Base-by-base conservation (phyloP, 2,329 filamentous ascomycete species). In the Bipolaris victoriae region DNA sequence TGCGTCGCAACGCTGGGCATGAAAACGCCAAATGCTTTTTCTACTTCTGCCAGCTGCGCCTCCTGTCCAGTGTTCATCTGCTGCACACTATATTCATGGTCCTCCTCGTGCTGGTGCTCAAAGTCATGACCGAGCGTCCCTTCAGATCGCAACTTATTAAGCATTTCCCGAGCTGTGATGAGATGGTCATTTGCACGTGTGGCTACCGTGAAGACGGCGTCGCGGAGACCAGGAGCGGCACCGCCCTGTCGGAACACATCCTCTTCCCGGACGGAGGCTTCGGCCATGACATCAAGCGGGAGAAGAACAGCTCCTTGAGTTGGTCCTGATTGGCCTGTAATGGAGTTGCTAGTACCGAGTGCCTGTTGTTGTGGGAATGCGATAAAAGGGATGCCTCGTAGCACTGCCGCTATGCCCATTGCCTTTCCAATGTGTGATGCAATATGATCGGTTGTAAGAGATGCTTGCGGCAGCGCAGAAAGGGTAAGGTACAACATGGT, bases 401-500 rank as follows among this genome's bases (percentile, higher is more conserved):
- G 80, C 0, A 97, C 85, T 1, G 94, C 90, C 2, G 88, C 84
- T 52, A 99, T 97, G 7, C 95, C 95, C 47, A 88, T 90, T 0
- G 95, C 93, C 73, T 99, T 99, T 50, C 95, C 95, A 56, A 98
- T 90, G 75, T 99, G 95, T 52, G 91, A 96, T 7, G 94, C 94
- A 16, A 99, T 82, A 78, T 99, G 95, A 70, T 99, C 95, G 40
- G 92, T 87, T 22, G 93, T 89, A 68, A 97, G 83, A 1, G 91
- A 96, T 9, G 88, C 86, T 69, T 97, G 82, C 0, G 92, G 90
- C 55, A 97, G 79, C 6, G 89, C 83, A 16, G 91, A 91, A 36
- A 98, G 80, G 0, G 90, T 94, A 61, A 96, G 84, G 75, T 99
- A 99, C 77, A 96, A 86, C 43, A 98, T 82, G 0, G 92, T 96